Conservation (phyloP, 2,329 filamentous ascomycete genomes). For the Fusarium albidum region DNA sequence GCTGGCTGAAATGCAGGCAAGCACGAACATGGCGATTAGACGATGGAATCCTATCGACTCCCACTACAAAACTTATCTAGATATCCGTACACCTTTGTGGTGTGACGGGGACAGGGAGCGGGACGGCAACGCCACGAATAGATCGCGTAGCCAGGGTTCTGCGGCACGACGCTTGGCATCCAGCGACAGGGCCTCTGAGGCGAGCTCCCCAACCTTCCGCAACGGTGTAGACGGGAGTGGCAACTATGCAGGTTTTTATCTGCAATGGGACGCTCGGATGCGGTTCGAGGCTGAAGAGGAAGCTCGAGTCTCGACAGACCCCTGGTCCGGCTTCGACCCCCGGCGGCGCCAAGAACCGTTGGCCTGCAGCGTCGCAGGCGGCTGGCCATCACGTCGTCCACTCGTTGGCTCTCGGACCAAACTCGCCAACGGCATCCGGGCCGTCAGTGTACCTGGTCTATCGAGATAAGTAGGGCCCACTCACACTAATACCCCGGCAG, state of each 20-base stretch:
- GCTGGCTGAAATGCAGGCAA: constrained; percentile 15
- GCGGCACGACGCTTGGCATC: constrained; percentile 14
- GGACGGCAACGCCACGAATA: constrained; percentile 1
- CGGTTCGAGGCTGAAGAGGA: constrained; percentile 19
- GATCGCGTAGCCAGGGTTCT: constrained; percentile 8
- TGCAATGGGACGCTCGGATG: constrained; percentile 4
- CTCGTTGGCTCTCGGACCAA: not conserved
- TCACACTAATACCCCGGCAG: not conserved
- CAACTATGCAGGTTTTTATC: constrained; percentile 2
- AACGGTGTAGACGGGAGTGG: not conserved
- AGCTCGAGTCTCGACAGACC: constrained; percentile 9
- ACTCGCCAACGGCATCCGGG: constrained; percentile 23
- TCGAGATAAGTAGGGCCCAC: no score
- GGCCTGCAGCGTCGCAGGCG: not conserved
- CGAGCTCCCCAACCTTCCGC: constrained; percentile 7
- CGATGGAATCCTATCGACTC: constrained; percentile 11
- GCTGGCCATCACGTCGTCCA: constrained; percentile 13
- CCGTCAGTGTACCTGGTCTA: constrained; percentile 14
- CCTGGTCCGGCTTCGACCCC: constrained; percentile 1
- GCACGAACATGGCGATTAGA: constrained; percentile 12
- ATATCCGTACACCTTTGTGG: not conserved
- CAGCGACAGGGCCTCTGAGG: constrained; percentile 5
- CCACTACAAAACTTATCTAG: not conserved
- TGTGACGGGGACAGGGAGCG: not conserved
- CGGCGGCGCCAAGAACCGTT: constrained; percentile 20